Evolutionary conservation across 139 green algal genomes (phyloP).

Genomic region (Pleodorina starrii): DNA sequence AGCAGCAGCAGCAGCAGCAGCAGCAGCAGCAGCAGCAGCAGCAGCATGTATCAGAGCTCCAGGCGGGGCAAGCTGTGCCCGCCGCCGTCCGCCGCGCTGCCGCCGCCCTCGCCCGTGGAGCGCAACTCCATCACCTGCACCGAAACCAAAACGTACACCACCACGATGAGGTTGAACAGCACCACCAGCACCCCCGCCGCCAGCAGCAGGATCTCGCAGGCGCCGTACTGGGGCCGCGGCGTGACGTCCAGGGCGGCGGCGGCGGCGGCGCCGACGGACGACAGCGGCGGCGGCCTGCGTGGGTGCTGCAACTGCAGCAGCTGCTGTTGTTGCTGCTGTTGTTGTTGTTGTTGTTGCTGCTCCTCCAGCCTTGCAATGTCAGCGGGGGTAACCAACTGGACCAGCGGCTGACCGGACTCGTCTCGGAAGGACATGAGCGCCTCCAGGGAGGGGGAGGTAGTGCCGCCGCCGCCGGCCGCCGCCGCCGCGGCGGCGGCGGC

Average conservation of each 20-base stretch:
- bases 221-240: slow-evolving; percentile 16
- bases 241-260: background rate
- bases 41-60: too few species aligned
- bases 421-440: slow-evolving; percentile 12
- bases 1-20: too few species aligned
- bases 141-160: slow-evolving; percentile 28
- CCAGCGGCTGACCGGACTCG: slow-evolving; percentile 11
- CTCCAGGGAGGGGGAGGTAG: background rate
- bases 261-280: too few species aligned
- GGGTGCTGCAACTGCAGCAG: slow-evolving; percentile 13
- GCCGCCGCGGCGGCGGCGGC: background rate
- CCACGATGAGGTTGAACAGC: slow-evolving; percentile 31
- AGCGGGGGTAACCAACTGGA: background rate
- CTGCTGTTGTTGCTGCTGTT: slow-evolving; percentile 19
- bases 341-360: slow-evolving; percentile 8
- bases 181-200: slow-evolving; percentile 34
- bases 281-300: background rate
- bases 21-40: too few species aligned
- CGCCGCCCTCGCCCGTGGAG: background rate
- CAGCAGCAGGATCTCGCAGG: slow-evolving; percentile 30
- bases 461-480: background rate
- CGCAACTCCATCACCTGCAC: slow-evolving; percentile 27
- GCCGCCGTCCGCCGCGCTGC: background rate
- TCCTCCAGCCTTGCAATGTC: background rate
- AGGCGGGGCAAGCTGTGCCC: too few species aligned